Percentiles rank a stretch among this genome's conserved stretches.
Evolutionary conservation across 345 rosid species (phyloP).

Genomic region (Cardamine resedifolia): DNA sequence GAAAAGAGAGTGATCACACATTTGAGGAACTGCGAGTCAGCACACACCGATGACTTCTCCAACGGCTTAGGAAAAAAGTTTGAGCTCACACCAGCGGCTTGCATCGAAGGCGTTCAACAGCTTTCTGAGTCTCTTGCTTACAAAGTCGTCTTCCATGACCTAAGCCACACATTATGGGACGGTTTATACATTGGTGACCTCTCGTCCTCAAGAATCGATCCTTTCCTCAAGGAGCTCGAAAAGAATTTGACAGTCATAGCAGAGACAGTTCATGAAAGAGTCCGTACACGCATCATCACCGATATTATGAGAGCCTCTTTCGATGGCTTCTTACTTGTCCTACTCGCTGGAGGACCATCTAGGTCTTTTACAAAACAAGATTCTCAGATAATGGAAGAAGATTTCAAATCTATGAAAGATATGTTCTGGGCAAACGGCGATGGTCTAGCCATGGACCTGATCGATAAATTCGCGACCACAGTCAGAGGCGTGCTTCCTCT

Average conservation of each 20-base stretch:
- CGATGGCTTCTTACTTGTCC: conserved; percentile 85
- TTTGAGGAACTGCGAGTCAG: conserved; percentile 91
- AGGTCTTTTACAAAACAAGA: conserved; percentile 80
- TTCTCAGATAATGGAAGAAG: conserved; percentile 78
- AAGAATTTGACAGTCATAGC: conserved; percentile 58
- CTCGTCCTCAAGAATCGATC: conserved; percentile 70
- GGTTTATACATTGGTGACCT: conserved; percentile 84
- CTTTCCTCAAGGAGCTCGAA: conserved; percentile 77
- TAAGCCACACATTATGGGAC: conserved; percentile 83
- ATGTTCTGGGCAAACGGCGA: conserved; percentile 95
- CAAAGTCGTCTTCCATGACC: conserved; percentile 79
- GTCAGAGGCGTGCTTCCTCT: conserved; percentile 77
- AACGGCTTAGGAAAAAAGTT: conserved; percentile 80
- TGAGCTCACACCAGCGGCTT: conserved; percentile 77
- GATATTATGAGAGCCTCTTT: conserved; percentile 88
- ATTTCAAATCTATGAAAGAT: conserved; percentile 84
- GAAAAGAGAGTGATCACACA: conserved; percentile 88
- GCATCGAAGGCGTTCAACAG: conserved; percentile 87
- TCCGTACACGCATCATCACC: conserved; percentile 71
- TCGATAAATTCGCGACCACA: conserved; percentile 67
- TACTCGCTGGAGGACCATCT: conserved; percentile 94
- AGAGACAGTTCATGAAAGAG: conserved; percentile 74
- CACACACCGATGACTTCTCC: conserved; percentile 80
- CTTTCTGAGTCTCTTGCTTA: conserved; percentile 82
- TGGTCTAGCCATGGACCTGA: conserved; percentile 76